Evolutionary conservation across 768 basidiomycete species (phyloP).

Genomic region (Rhizopogon vinicolor): DNA sequence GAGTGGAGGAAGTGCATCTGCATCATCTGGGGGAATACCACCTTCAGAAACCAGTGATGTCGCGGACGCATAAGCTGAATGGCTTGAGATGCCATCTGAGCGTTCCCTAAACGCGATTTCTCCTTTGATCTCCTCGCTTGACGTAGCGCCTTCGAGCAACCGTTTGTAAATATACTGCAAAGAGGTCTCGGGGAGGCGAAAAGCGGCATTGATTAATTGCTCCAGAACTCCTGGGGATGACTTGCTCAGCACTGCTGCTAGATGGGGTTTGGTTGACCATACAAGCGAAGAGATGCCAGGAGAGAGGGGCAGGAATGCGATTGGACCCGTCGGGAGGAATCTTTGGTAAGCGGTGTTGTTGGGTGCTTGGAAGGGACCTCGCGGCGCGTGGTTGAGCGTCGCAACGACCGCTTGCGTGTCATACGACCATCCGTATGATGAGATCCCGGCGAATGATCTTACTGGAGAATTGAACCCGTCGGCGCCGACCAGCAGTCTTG

Average conservation of each 20-base stretch:
- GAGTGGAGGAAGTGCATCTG: constrained; percentile 67
- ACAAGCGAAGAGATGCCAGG: constrained; percentile 80
- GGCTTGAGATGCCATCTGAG: constrained; percentile 58
- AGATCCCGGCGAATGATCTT: constrained; percentile 76
- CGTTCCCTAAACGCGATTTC: constrained; percentile 74
- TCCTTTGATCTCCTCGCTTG: constrained; percentile 43
- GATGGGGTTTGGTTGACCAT: constrained; percentile 82
- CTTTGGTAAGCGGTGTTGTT: constrained; percentile 89
- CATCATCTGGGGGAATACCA: constrained; percentile 59
- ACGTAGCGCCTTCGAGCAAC: constrained; percentile 54
- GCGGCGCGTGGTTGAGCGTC: constrained; percentile 72
- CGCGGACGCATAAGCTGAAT: constrained; percentile 60
- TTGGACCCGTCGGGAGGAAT: constrained; percentile 92
- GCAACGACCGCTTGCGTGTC: constrained; percentile 87
- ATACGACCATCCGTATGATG: constrained; percentile 90
- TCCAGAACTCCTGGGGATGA: constrained; percentile 60
- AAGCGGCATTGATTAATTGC: constrained; percentile 86
- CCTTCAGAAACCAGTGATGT: constrained; percentile 22
- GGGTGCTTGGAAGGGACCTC: constrained; percentile 52
- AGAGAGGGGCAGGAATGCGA: constrained; percentile 90
- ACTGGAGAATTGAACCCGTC: constrained; percentile 97
- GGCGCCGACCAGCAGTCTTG: constrained; percentile 84
- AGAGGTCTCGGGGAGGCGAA: constrained; percentile 75
- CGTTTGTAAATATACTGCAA: constrained; percentile 60
- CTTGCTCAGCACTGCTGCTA: constrained; percentile 69